Percentiles rank a stretch among this genome's conserved stretches.
Evolutionary conservation across 331 rosid species (phyloP).

Genomic region (Malus hybrid): DNA sequence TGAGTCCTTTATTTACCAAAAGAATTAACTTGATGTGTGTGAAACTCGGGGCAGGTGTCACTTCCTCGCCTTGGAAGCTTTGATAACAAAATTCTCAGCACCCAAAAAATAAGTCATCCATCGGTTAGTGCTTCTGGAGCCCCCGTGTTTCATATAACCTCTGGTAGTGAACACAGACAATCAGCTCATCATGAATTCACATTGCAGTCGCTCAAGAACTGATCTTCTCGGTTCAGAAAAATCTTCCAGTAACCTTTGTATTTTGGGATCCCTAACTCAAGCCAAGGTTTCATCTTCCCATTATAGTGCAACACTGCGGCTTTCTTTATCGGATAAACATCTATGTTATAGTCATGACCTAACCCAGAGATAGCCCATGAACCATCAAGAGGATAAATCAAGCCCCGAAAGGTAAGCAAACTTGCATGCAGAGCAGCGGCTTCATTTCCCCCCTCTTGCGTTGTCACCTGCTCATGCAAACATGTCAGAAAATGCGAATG

Average conservation of each 20-base stretch:
- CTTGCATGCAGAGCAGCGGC: conserved; percentile 62
- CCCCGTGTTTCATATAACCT: conserved; percentile 28
- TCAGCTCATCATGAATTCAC: conserved; percentile 54
- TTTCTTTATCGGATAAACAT: conserved; percentile 27
- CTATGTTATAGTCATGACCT: conserved; percentile 67
- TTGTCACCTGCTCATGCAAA: conserved; percentile 29
- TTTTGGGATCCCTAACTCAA: conserved; percentile 88
- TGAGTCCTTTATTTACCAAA: conserved; percentile 47
- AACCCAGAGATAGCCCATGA: conserved; percentile 72
- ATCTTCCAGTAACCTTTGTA: conserved; percentile 75
- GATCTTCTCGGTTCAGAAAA: conserved; percentile 69
- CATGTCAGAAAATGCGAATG: conserved; percentile 3
- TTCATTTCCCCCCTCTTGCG: conserved; percentile 28
- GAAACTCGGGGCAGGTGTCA: conserved; percentile 32
- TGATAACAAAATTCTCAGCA: conserved; percentile 27
- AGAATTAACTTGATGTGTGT: conserved; percentile 37
- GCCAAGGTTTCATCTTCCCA: conserved; percentile 98
- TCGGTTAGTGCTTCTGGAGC: conserved; percentile 33
- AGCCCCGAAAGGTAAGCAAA: conserved; percentile 67
- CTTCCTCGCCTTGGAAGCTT: conserved; percentile 33
- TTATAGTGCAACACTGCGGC: conserved; percentile 81
- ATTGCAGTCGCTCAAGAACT: conserved; percentile 87
- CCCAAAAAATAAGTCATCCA: conserved; percentile 35
- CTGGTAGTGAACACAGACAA: conserved; percentile 20
- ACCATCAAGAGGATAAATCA: conserved; percentile 51